Base-by-base conservation (phyloP, 805 yeast genomes). In the Debaryomyces prosopidis region DNA sequence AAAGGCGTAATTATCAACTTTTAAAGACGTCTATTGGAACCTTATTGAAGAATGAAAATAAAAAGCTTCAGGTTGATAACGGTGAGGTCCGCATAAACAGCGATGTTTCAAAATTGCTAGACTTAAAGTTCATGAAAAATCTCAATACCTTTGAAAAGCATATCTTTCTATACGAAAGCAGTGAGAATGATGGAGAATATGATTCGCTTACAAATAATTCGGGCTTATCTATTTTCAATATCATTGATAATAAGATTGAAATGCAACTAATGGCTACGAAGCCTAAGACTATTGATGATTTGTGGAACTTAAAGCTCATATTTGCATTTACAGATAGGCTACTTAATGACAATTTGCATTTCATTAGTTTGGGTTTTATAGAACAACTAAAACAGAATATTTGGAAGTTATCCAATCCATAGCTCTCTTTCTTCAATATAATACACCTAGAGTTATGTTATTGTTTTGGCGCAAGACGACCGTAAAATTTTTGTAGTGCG, bases 221-320 rank as follows among this genome's bases (percentile, higher is more conserved):
- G 9, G 72, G 69, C 16, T 65, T 79, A 19, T 74, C 77, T 3
- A 69, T 81, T 3, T 69, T 65, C 50, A 63, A 63, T 39, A 69
- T 73, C 11, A 59, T 81, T 23, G 89, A 85, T 57, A 70, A 75
- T 50, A 80, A 82, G 55, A 57, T 80, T 17, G 85, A 84, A 50
- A 60, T 84, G 20, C 62, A 62, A 20, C 57, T 58, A 2, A 62
- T 77, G 54, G 80, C 80, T 1, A 46, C 47, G 3, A 51, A 54
- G 1, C 84, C 85, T 0, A 42, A 48, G 10, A 57, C 62, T 1
- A 51, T 71, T 3, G 84, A 83, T 39, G 87, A 84, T 44, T 62
- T 85, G 43, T 80, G 87, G 84, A 84, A 82, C 52, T 62, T 85
- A 46, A 77, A 77, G 47, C 59, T 86, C 40, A 61, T 86, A 7